A percentile compares a stretch with the other conserved stretches of the same genome.
Conservation (phyloP, 140 eudicot genomes). For the Oenanthe javanica region DNA sequence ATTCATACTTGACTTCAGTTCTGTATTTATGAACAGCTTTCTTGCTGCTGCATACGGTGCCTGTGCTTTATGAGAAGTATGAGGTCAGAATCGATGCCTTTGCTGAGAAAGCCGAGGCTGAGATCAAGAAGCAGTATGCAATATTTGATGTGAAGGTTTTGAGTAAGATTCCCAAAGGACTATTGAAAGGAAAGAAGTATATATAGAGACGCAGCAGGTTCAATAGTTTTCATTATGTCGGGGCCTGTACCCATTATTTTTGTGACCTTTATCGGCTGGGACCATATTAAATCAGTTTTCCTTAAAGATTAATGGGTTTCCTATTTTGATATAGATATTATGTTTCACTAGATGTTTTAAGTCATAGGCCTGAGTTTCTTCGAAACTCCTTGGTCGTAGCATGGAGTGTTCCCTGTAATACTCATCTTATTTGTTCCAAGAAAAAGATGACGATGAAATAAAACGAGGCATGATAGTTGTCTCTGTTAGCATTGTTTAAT, state of each 20-base stretch:
- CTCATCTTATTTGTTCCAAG: neutral
- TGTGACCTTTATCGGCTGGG: neutral
- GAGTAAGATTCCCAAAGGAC: slow-evolving; percentile 51
- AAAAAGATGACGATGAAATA: neutral
- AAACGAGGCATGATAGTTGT: neutral
- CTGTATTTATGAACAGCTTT: slow-evolving; percentile 23
- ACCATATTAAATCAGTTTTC: neutral
- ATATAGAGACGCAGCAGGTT: slow-evolving; percentile 7
- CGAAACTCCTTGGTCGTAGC: neutral
- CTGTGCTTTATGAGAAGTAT: slow-evolving; percentile 57
- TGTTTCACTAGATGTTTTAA: too few relatives aligned
- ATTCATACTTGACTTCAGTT: neutral
- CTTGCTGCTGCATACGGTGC: slow-evolving; percentile 52
- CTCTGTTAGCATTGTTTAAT: neutral
- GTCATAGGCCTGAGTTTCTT: neutral
- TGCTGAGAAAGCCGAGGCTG: slow-evolving; percentile 60
- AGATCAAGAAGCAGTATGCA: slow-evolving; percentile 61
- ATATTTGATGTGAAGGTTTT: slow-evolving; percentile 51
- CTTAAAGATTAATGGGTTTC: neutral
- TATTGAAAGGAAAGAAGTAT: slow-evolving; percentile 34
- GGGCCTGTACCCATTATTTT: neutral
- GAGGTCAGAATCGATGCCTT: slow-evolving; percentile 54
- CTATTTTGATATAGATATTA: neutral
- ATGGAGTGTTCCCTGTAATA: neutral
- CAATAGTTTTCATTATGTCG: neutral